Percentiles rank a stretch among this genome's conserved stretches.
Evolutionary conservation across 257 asterid genomes (phyloP).

Genomic region (Fraxinus americana): DNA sequence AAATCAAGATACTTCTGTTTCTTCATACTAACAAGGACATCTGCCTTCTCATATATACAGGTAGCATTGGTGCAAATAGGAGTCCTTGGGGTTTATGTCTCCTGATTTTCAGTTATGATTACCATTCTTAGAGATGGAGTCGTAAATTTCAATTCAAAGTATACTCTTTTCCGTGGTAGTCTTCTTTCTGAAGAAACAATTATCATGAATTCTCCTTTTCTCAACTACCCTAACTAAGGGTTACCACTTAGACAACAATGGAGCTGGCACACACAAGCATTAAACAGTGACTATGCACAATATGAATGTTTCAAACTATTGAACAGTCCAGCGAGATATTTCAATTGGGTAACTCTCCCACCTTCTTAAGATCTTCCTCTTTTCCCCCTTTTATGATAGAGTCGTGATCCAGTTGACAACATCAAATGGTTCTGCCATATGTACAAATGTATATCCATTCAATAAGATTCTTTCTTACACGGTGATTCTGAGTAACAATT

Average conservation of each 20-base stretch:
- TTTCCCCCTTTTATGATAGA: not conserved
- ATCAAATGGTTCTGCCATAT: not conserved
- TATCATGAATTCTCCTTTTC: not conserved
- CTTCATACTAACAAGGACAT: not conserved
- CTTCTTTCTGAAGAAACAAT: not conserved
- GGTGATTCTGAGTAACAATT: not conserved
- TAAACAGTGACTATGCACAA: not conserved
- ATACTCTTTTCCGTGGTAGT: not conserved
- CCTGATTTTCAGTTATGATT: not conserved
- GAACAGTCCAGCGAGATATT: not conserved
- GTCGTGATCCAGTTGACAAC: not conserved
- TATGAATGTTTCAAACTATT: not conserved
- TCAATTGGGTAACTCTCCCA: not conserved
- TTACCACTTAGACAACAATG: not conserved
- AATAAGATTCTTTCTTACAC: not conserved
- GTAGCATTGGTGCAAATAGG: not conserved
- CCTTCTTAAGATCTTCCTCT: not conserved
- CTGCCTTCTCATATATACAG: not conserved
- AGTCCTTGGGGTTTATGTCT: not conserved
- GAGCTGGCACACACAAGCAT: not conserved
- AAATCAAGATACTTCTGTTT: not conserved
- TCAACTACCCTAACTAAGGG: not conserved
- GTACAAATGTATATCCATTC: not conserved
- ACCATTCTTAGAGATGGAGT: not conserved
- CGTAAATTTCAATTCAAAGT: not conserved